Percentiles rank a stretch among this genome's conserved stretches.
phyloP scores from a whole-genome alignment of 768 basidiomycete genomes.

The Lentinus brumalis region DNA sequence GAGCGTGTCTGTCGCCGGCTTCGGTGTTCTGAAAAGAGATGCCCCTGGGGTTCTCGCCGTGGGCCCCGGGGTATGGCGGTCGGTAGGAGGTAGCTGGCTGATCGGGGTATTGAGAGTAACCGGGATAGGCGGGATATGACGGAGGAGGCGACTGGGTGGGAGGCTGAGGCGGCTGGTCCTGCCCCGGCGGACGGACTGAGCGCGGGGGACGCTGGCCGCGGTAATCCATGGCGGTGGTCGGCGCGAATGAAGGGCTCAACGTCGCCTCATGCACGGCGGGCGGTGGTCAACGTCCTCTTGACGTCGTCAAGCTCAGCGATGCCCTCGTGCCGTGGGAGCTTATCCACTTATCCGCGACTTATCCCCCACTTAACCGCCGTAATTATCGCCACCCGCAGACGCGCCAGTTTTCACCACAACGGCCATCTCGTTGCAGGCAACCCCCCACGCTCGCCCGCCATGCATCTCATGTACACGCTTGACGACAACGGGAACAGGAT shows the following conservation, averaged over 20 bases:
- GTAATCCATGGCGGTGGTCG: slow-evolving; percentile 32
- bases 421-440: neutral
- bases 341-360: neutral
- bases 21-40: slow-evolving; percentile 74
- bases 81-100: slow-evolving; percentile 16
- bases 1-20: slow-evolving; percentile 64
- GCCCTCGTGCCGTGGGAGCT: neutral
- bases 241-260: slow-evolving; percentile 13
- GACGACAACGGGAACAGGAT: slow-evolving; percentile 77
- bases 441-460: slow-evolving; percentile 38
- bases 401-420: neutral
- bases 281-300: slow-evolving; percentile 7
- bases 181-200: slow-evolving; percentile 36
- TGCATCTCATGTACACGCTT: slow-evolving; percentile 97
- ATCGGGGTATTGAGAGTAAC: slow-evolving; percentile 27
- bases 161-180: slow-evolving; percentile 27
- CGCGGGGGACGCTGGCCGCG: slow-evolving; percentile 40
- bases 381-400: too few species aligned
- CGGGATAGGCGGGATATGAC: slow-evolving; percentile 22
- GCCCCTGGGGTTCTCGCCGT: slow-evolving; percentile 31
- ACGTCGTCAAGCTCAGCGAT: slow-evolving; percentile 20
- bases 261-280: slow-evolving; percentile 30
- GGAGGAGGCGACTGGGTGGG: slow-evolving; percentile 26
- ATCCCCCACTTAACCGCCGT: neutral
- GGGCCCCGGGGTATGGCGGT: slow-evolving; percentile 16